phyloP scores from a whole-genome alignment of 1,139 yeast genomes.

The Suhomyces panamericanus region DNA sequence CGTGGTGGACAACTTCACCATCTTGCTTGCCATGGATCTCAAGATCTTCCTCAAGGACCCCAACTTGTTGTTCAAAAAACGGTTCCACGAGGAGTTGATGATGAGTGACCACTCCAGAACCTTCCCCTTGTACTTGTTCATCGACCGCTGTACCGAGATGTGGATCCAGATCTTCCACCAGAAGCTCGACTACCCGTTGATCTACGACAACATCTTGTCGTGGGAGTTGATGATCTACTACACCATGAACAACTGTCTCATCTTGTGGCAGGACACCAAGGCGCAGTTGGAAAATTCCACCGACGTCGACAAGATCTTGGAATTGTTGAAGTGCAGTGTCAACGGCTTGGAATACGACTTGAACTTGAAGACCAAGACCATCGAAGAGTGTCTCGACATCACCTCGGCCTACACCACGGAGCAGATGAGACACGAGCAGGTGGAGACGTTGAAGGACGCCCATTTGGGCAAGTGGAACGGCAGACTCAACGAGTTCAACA shows the following conservation, averaged over 20 bases:
- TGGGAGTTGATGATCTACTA: constrained; percentile 59
- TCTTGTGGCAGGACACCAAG: constrained; percentile 68
- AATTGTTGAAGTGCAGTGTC: constrained; percentile 37
- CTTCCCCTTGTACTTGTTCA: constrained; percentile 44
- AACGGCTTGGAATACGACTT: constrained; percentile 34
- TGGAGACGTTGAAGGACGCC: constrained; percentile 40
- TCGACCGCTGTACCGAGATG: constrained; percentile 36
- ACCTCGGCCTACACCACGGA: constrained; percentile 48
- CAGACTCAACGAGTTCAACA: constrained; percentile 50
- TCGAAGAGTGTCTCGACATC: constrained; percentile 48
- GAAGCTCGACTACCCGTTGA: constrained; percentile 32
- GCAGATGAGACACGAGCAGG: constrained; percentile 58
- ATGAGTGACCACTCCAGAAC: constrained; percentile 45
- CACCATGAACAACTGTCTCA: constrained; percentile 57
- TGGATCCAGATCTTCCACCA: constrained; percentile 45
- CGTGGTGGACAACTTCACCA: constrained; percentile 42
- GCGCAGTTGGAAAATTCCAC: constrained; percentile 46
- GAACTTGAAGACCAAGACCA: constrained; percentile 22
- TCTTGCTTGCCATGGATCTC: constrained; percentile 50
- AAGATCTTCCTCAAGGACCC: constrained; percentile 54
- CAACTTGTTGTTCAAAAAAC: constrained; percentile 57
- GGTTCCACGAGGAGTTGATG: constrained; percentile 59
- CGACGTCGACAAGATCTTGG: constrained; percentile 53
- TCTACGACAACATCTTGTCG: constrained; percentile 49
- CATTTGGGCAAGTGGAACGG: constrained; percentile 36